Base-by-base conservation (phyloP, 768 basidiomycete genomes). In the Royoungia palumana region DNA sequence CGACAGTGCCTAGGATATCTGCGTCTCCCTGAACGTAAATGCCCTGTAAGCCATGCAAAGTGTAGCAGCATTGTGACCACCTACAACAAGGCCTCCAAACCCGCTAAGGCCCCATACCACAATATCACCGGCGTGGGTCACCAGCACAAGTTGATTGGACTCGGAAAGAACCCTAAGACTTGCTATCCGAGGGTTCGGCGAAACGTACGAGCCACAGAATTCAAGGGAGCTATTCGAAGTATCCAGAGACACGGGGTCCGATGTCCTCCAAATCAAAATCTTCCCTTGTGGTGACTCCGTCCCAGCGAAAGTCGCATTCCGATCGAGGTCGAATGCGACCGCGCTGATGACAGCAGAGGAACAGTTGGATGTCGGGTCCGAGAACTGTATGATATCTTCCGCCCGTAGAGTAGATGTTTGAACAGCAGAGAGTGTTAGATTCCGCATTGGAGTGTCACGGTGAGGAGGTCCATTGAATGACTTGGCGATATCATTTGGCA, bases 1-100 rank as follows among this genome's bases (percentile, higher is more conserved):
- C 94, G 7, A 98, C 81, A 0, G 85, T 83, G 14, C 95, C 95
- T 46, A 94, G 85, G 13, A 92, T 78, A 55, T 94, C 90, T 37
- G 80, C 49, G 49, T 55, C 55, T 47, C 62, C 54, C 65, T 62
- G 49, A 30, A 49, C n/a, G n/a, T n/a, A 46, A 8, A 34, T 4
- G 19, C 7, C 14, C 32, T 14, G 14, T 32, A 16, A 32, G n/a
- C 59, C 14, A 59, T 41, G 44, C 35, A 40, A 35, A 41, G 20
- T 48, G 17, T 12, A 44, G 16, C 6, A 21, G n/a, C n/a, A 21
- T 24, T 27, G 16, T 41, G 7, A 40, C 24, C 24, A 69, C 75
- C 53, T 56, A 85, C 80, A 47, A 68, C 51, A 35, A 75, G 60
- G 35, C 68, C 56, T 30, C 77, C 70, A 44, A 35, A 54, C 17